Evolutionary conservation across 441 rosid species (phyloP), one percentile per base, ranked within the genome.

Genomic region (Capsella rubella): DNA sequence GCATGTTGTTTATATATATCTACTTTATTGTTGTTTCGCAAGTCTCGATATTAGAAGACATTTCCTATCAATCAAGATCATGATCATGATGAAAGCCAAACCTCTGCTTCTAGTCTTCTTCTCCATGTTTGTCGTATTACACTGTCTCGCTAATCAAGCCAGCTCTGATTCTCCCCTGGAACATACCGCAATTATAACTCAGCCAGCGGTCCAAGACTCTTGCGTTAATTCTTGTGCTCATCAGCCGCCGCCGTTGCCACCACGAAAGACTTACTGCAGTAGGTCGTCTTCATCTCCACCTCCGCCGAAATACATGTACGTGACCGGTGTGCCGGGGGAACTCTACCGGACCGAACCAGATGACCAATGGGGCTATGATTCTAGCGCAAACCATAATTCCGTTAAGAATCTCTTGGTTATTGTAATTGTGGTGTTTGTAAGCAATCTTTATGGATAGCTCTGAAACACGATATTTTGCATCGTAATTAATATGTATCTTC

Each of bases 241-340:
- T 68, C 80, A 80, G 0, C 64, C 80, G 0, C 78, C 78, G 0
- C 86, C 82, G 4, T 67, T 67, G 0, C 74, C 86, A 0, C 79
- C 63, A 0, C 64, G 81, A 0, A 75, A 55, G 64, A 54, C 59
- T 16, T 80, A 53, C 45, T 82, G 89, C 35, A 14, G 37, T 15
- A 53, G 80, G 64, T 72, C 78, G 2, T 66, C 53, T 34, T 52
- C 77, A 42, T 49, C 67, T 32, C 83, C 84, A n/a, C 84, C 84
- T 2, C 87, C 89, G 0, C 88, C 91, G 2, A 71, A 84, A 76
- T 83, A 79, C 76, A 69, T 78, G 72, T 80, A 84, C 62, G 82
- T 86, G 64, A 82, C 86, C 0, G 77, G 83, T 32, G 73, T 67
- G 31, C 89, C 93, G 5, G 91, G 85, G 10, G 82, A 79, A 67